Conservation (phyloP, 495 filamentous ascomycete genomes). For the Hyphodiscus hymeniophilus region DNA sequence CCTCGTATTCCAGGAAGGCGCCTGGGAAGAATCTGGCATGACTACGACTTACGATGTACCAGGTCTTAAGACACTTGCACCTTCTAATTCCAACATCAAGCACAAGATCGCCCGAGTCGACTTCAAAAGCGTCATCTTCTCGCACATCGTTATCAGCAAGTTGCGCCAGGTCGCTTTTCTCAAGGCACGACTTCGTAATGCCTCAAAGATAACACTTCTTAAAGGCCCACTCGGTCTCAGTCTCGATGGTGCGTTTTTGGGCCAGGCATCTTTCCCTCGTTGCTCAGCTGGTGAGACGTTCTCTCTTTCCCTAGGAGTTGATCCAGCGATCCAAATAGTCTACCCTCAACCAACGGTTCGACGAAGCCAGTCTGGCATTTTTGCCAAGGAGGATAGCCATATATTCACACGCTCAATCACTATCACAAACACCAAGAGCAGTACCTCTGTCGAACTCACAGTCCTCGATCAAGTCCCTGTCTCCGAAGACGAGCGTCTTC, state of each 20-base stretch:
- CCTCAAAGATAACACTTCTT: slow-evolving; percentile 48
- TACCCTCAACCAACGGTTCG: slow-evolving; percentile 56
- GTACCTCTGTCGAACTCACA: slow-evolving; percentile 38
- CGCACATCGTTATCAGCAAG: slow-evolving; percentile 55
- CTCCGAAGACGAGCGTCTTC: slow-evolving; percentile 54
- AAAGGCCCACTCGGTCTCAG: slow-evolving; percentile 54
- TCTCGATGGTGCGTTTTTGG: slow-evolving; percentile 61
- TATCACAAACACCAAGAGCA: slow-evolving; percentile 50
- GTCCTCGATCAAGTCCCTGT: slow-evolving; percentile 63
- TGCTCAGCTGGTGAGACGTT: slow-evolving; percentile 55
- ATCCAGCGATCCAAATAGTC: slow-evolving; percentile 50
- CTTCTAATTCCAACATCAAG: slow-evolving; percentile 32
- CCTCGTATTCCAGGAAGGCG: slow-evolving; percentile 34
- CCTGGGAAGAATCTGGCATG: slow-evolving; percentile 44
- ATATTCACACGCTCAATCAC: slow-evolving; percentile 48
- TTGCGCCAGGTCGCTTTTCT: slow-evolving; percentile 59
- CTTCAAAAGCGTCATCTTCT: slow-evolving; percentile 34
- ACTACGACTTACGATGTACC: slow-evolving; percentile 57
- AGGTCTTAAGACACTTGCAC: slow-evolving; percentile 38
- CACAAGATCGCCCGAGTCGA: slow-evolving; percentile 38
- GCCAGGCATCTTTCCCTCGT: slow-evolving; percentile 47
- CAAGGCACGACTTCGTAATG: slow-evolving; percentile 53
- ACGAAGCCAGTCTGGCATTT: slow-evolving; percentile 40
- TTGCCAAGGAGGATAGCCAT: slow-evolving; percentile 48
- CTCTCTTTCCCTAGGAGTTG: slow-evolving; percentile 54